phyloP scores from a whole-genome alignment of 768 basidiomycete species.

The Boletus rubroflammeus region DNA sequence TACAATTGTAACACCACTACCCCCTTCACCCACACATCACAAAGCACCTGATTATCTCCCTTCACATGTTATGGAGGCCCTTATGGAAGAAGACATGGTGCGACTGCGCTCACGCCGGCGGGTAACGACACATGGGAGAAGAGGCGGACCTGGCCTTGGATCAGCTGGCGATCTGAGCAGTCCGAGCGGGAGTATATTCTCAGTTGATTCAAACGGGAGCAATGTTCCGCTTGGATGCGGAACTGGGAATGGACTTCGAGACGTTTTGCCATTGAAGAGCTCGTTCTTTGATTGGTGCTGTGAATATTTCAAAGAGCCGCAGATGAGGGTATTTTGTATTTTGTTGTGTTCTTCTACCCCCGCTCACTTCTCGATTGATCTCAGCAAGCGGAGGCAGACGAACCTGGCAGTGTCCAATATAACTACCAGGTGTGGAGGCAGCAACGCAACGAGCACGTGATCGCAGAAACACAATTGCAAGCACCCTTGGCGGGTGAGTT shows the following conservation, averaged over 20 bases:
- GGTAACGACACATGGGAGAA: slow-evolving; percentile 37
- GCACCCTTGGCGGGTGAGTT: slow-evolving; percentile 70
- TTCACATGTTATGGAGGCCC: slow-evolving; percentile 78
- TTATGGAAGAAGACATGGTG: slow-evolving; percentile 95
- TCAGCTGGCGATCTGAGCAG: slow-evolving; percentile 50
- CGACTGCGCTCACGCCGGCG: slow-evolving; percentile 70
- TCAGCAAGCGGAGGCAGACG: slow-evolving; percentile 91
- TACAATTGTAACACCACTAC: slow-evolving; percentile 24
- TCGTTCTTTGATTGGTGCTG: slow-evolving; percentile 93
- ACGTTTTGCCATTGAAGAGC: slow-evolving; percentile 87
- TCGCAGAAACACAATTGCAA: slow-evolving; percentile 64
- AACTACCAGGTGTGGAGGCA: slow-evolving; percentile 96
- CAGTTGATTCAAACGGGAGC: slow-evolving; percentile 64
- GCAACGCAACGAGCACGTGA: slow-evolving; percentile 80
- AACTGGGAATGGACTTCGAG: slow-evolving; percentile 76
- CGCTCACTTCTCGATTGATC: slow-evolving; percentile 13
- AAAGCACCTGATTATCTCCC: slow-evolving; percentile 56
- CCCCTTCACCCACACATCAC: slow-evolving; percentile 32
- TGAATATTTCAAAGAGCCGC: slow-evolving; percentile 97
- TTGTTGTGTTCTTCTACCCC: not conserved
- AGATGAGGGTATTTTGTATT: slow-evolving; percentile 79
- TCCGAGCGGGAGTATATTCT: slow-evolving; percentile 74
- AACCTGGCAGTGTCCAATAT: slow-evolving; percentile 90
- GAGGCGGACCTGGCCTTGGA: slow-evolving; percentile 38
- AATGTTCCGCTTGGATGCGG: slow-evolving; percentile 74